These are phyloP conservation scores for Cylindrodendrum hubeiense DNA, from an alignment of 2,329 filamentous ascomycete genomes.

Conservation along the genomic window DNA sequence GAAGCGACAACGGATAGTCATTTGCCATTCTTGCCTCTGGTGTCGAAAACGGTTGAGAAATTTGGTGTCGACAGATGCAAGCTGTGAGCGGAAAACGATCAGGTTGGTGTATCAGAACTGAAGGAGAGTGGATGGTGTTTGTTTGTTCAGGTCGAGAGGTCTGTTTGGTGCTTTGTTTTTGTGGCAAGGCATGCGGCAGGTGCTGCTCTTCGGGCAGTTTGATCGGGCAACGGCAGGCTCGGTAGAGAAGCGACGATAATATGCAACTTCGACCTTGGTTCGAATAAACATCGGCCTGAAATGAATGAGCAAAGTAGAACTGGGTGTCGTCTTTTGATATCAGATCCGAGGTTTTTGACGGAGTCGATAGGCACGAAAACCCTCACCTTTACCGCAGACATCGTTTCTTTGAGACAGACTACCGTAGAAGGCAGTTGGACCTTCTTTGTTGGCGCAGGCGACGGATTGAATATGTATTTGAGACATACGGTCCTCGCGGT, in stretches of 20 bases:
- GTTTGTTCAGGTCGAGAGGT: background rate
- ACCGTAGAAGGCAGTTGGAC: constrained; percentile 31
- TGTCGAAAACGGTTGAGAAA: background rate
- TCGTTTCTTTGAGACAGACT: constrained; percentile 43
- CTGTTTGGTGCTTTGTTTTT: background rate
- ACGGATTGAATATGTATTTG: constrained; percentile 47
- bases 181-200: background rate
- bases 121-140: background rate
- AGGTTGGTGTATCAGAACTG: background rate
- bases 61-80: background rate
- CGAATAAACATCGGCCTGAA: background rate
- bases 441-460: constrained; percentile 34
- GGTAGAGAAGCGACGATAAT: background rate
- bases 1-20: constrained; percentile 47
- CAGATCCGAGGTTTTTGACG: constrained; percentile 15
- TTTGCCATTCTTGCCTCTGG: constrained; percentile 38
- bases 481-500: constrained; percentile 44
- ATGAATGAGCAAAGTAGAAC: constrained; percentile 1
- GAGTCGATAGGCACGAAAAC: constrained; percentile 8
- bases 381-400: constrained; percentile 27
- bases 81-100: background rate
- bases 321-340: constrained; percentile 34
- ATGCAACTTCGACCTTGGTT: background rate
- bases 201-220: background rate
- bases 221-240: background rate